Percentiles rank a stretch among this genome's conserved stretches.
phyloP scores from a whole-genome alignment of 1,139 yeast species.

The Pneumocystis oryctolagi region DNA sequence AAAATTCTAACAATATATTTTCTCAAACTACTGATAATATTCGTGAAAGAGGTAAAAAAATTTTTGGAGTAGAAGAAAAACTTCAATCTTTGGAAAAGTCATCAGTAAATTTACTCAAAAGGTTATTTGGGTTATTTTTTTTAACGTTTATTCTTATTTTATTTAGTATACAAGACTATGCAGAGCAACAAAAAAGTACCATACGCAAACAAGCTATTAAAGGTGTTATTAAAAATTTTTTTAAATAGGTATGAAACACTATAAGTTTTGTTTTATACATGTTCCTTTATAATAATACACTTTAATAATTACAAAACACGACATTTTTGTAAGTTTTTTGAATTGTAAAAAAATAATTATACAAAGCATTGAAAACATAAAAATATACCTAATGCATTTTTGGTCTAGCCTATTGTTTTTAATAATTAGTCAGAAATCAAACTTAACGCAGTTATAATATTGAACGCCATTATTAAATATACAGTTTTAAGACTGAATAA shows the following conservation, averaged over 20 bases:
- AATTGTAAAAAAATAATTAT: background rate
- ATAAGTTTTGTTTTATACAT: background rate
- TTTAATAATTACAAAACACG: background rate
- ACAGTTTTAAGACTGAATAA: background rate
- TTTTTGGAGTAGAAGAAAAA: slow-evolving; percentile 21
- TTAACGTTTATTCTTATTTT: background rate
- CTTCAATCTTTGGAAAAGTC: slow-evolving; percentile 22
- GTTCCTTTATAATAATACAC: background rate
- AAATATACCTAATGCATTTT: background rate
- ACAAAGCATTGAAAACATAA: background rate
- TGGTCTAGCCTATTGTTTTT: background rate
- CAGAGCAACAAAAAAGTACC: background rate
- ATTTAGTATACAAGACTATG: background rate
- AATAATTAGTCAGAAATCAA: background rate
- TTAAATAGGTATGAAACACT: background rate
- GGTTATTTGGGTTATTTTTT: background rate
- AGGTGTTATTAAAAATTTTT: background rate
- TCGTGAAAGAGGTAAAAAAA: slow-evolving; percentile 16
- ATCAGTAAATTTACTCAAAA: slow-evolving; percentile 18
- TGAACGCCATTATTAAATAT: background rate
- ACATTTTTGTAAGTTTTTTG: background rate
- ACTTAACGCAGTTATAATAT: background rate
- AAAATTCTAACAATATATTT: slow-evolving; percentile 4
- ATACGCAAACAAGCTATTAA: background rate
- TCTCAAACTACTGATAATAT: slow-evolving; percentile 13